Percentiles rank a stretch among this genome's conserved stretches.
These are phyloP conservation scores for Podospora australis DNA, from an alignment of 495 filamentous ascomycete species.

Conservation along the genomic window DNA sequence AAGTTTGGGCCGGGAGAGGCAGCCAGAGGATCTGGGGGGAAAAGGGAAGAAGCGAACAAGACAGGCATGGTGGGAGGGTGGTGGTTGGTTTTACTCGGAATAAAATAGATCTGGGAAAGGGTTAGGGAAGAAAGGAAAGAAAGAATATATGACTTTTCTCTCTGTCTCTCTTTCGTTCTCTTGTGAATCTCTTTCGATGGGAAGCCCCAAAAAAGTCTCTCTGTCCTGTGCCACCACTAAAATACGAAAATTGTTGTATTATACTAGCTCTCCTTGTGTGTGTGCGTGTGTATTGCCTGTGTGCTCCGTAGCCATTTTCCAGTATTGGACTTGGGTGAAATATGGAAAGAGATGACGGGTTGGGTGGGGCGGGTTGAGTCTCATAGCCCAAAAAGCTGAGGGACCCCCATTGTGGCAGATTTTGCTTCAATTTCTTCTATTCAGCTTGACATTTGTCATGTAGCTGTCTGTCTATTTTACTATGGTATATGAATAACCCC, in stretches of 20 bases:
- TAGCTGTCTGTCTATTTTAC: neutral
- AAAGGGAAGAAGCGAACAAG: neutral
- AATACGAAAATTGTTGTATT: neutral
- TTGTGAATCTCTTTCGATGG: no score
- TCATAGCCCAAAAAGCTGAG: no score
- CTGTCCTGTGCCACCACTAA: neutral
- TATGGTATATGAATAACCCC: constrained; percentile 1
- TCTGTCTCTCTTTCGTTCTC: no score
- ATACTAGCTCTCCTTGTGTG: neutral
- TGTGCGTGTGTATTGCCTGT: neutral
- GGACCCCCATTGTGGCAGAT: no score
- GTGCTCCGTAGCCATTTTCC: no score
- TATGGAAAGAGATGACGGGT: no score
- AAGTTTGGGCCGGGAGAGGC: neutral
- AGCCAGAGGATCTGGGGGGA: neutral
- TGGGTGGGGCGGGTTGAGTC: no score
- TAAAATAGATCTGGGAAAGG: neutral
- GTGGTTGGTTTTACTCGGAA: neutral
- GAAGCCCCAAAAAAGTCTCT: no score
- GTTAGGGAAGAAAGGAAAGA: neutral
- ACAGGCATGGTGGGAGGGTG: neutral
- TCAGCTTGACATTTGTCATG: neutral
- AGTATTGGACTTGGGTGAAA: neutral
- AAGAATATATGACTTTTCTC: neutral
- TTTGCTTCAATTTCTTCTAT: neutral